Percentiles rank a stretch among this genome's conserved stretches.
phyloP scores from a whole-genome alignment of 73 alveolate genomes.

The Paramecium biaurelia region DNA sequence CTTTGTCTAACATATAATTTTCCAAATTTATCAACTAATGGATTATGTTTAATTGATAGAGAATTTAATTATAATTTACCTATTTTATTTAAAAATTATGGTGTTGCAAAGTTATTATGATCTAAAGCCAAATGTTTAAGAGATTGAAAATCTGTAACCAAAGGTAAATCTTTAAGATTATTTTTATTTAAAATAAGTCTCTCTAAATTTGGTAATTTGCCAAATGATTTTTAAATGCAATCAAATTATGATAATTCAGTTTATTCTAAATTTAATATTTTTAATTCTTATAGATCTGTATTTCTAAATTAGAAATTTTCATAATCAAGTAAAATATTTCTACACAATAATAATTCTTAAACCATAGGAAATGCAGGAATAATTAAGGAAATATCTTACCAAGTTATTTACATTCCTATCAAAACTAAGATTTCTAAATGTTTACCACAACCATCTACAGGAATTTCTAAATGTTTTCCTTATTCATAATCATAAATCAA shows the following conservation, averaged over 20 bases:
- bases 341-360: slow-evolving; percentile 74
- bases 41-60: slow-evolving; percentile 67
- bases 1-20: slow-evolving; percentile 52
- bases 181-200: slow-evolving; percentile 73
- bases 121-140: neutral
- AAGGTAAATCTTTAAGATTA: slow-evolving; percentile 49
- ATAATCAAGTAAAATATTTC: slow-evolving; percentile 68
- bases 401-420: slow-evolving; percentile 74
- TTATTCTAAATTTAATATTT: slow-evolving; percentile 73
- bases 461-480: neutral
- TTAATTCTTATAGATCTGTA: slow-evolving; percentile 64
- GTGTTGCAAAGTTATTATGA: neutral
- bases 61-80: neutral
- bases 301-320: slow-evolving; percentile 62
- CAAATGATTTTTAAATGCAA: slow-evolving; percentile 37
- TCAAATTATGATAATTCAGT: slow-evolving; percentile 65
- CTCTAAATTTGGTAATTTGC: slow-evolving; percentile 59
- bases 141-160: neutral
- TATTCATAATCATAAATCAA: slow-evolving; percentile 27
- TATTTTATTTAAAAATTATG: neutral
- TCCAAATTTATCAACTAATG: slow-evolving; percentile 63
- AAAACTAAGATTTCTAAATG: slow-evolving; percentile 70
- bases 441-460: slow-evolving; percentile 25
- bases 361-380: slow-evolving; percentile 74
- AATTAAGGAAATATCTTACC: slow-evolving; percentile 64